Evolutionary conservation across 306 rosid species (phyloP).

Genomic region (Medicago truncatula): MtrunA17r5.0-ANR NC_053044.1:118501-119000

Average conservation of each 20-base stretch:
- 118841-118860: constrained; percentile 47
- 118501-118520: constrained; percentile 42
- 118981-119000: constrained; percentile 73
- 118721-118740: background rate
- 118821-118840: constrained; percentile 5
- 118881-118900: constrained; percentile 87
- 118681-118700: background rate
- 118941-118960: constrained; percentile 80
- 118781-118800: background rate
- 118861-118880: constrained; percentile 82
- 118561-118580: constrained; percentile 35
- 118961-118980: constrained; percentile 86
- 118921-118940: constrained; percentile 73
- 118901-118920: constrained; percentile 76
- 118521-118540: constrained; percentile 45
- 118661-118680: too few relatives aligned
- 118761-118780: background rate
- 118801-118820: constrained; percentile 5
- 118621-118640: too few relatives aligned
- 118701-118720: too few relatives aligned
- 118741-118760: constrained; percentile 17
- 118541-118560: constrained; percentile 48
- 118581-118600: background rate
- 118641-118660: too few relatives aligned
- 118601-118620: too few relatives aligned